Evolutionary conservation across 331 rosid genomes (phyloP).

Genomic region (Quercus tomentella): DNA sequence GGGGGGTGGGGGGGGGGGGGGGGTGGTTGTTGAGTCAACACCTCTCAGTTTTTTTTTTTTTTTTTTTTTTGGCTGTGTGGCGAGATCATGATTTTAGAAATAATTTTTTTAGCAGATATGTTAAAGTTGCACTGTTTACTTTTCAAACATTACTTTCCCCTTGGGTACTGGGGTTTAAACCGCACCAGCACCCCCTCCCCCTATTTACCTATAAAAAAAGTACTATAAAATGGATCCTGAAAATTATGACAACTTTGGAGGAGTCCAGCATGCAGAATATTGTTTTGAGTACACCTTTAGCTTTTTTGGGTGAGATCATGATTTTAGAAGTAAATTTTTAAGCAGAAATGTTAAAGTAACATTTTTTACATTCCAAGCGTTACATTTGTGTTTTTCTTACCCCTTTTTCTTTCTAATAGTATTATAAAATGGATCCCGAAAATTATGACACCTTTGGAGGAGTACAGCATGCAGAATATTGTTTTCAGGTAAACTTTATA

Average conservation of each 20-base stretch:
- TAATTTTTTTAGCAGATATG: not conserved
- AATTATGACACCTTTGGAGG: constrained; percentile 90
- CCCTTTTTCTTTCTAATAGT: constrained; percentile 35
- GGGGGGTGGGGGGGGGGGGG: not conserved
- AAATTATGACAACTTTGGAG: constrained; percentile 81
- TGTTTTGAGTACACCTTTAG: not conserved
- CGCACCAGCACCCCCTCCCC: too few relatives aligned
- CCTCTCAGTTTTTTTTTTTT: not conserved
- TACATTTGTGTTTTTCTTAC: constrained; percentile 6
- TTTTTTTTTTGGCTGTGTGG: not conserved
- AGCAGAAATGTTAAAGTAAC: not conserved
- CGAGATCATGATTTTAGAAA: constrained; percentile 2
- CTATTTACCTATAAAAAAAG: not conserved
- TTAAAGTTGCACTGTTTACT: not conserved
- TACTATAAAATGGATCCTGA: constrained; percentile 91
- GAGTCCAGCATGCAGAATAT: constrained; percentile 88
- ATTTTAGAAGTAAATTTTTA: not conserved
- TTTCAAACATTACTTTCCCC: constrained; percentile 1
- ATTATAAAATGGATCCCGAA: constrained; percentile 90
- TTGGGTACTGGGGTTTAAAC: constrained; percentile 1
- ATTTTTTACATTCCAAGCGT: not conserved
- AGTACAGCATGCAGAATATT: constrained; percentile 87
- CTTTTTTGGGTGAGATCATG: not conserved
- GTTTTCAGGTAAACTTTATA: constrained; percentile 74
- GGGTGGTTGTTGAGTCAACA: not conserved